Evolutionary conservation across 805 yeast species (phyloP), one percentile per base, ranked within the genome.

Genomic region (Yamadazyma endophytica): DNA sequence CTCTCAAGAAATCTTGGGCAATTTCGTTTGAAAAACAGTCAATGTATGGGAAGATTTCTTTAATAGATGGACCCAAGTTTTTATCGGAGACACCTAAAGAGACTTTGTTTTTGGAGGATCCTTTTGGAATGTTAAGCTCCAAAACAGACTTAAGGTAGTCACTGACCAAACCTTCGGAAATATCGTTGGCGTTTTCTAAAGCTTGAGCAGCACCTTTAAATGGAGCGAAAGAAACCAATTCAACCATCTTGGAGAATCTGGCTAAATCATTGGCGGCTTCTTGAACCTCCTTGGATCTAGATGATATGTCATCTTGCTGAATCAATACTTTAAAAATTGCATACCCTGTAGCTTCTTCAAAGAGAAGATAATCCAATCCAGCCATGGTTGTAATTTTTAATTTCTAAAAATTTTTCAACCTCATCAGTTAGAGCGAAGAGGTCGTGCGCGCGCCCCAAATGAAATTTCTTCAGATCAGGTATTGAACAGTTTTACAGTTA

Each of bases 171-270:
- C 98, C 98, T 68, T 92, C 98, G 45, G 96, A 85, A 49, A 92
- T 83, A 58, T 92, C 97, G 58, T 92, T 92, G 48, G 97, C 97
- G 58, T 92, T 92, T 65, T 90, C 97, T 54, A 92, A 77, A 39
- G 98, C 98, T 65, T 92, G 97, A 32, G 98, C 97, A 40, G 98
- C 98, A 53, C 97, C 97, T 66, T 92, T 89, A 76, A 92, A 92
- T 30, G 98, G 98, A 39, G 96, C 95, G 66, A 92, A 92, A 11
- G 96, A 84, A 17, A 86, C 94, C 35, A 92, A 75, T 64, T 89
- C 95, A 48, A 92, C 80, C 71, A 90, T 71, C 68, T 92, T 92
- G 51, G 96, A 84, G 58, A 92, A 89, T 56, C 79, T 74, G 42
- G 80, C 81, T 45, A 92, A 75, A 53, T 92, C 97, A 47, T 73